Conservation (phyloP, 352 stramenopile species). For the Peronospora farinosa region DNA sequence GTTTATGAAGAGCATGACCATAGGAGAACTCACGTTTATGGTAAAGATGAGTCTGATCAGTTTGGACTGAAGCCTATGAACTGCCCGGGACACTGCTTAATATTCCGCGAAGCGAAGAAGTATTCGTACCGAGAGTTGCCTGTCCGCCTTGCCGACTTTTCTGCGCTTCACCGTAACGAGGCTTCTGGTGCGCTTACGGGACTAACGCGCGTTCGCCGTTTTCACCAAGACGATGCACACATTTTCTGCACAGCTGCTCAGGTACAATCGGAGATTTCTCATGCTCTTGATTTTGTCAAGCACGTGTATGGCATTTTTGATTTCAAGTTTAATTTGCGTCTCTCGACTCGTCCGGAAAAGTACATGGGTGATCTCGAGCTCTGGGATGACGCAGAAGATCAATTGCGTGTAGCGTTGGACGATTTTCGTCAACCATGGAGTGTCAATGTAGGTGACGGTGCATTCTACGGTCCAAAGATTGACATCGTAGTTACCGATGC, state of each 20-base stretch:
- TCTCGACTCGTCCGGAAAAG: conserved; percentile 94
- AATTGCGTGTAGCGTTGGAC: conserved; percentile 57
- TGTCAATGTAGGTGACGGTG: conserved; percentile 92
- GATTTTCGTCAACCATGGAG: conserved; percentile 67
- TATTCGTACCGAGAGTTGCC: conserved; percentile 95
- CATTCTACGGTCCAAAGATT: conserved; percentile 98
- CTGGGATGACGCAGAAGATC: conserved; percentile 89
- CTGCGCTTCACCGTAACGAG: conserved; percentile 94
- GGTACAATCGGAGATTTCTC: conserved; percentile 93
- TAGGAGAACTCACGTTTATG: conserved; percentile 10
- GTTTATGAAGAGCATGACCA: conserved; percentile 16
- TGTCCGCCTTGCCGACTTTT: conserved; percentile 92
- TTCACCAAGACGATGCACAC: conserved; percentile 98
- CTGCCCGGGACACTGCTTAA: conserved; percentile 95
- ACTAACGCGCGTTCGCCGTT: conserved; percentile 94
- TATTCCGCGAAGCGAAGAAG: conserved; percentile 92
- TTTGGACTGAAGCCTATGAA: conserved; percentile 99
- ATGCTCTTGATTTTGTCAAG: conserved; percentile 91
- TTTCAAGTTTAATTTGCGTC: conserved; percentile 89
- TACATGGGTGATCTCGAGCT: conserved; percentile 90
- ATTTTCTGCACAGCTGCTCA: conserved; percentile 96
- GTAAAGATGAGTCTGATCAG: conserved; percentile 58
- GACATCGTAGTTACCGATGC: conserved; percentile 97
- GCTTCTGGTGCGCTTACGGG: conserved; percentile 93
- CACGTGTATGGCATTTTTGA: conserved; percentile 92